A percentile compares a stretch with the other conserved stretches of the same genome.
Conservation (phyloP, 1,139 yeast genomes). For the Williopsis jadinii region DNA sequence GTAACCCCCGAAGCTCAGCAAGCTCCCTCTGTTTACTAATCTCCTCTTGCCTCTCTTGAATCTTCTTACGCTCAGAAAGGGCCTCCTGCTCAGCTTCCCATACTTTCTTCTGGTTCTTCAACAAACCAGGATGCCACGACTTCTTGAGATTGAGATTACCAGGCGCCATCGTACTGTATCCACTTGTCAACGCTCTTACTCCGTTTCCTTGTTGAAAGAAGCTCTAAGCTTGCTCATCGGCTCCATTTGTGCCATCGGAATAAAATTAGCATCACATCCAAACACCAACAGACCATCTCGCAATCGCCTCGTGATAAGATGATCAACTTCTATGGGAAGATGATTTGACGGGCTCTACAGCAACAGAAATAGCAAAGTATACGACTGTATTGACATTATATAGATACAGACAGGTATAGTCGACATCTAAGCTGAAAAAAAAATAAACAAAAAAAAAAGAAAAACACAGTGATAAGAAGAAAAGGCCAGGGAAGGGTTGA, state of each 20-base stretch:
- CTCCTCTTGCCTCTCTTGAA: slow-evolving; percentile 60
- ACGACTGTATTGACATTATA: too few species aligned
- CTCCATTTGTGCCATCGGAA: too few species aligned
- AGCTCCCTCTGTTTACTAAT: slow-evolving; percentile 58
- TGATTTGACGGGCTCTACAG: too few species aligned
- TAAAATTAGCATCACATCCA: too few species aligned
- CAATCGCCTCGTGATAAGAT: too few species aligned
- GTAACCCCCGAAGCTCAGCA: slow-evolving; percentile 48
- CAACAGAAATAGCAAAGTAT: too few species aligned
- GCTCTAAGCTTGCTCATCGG: too few species aligned
- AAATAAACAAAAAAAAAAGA: not conserved
- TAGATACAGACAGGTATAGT: not conserved
- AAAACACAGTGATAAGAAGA: not conserved
- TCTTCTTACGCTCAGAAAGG: slow-evolving; percentile 59
- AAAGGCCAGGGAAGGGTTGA: too few species aligned
- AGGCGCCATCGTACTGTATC: slow-evolving; percentile 38
- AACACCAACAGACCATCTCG: too few species aligned
- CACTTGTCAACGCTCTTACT: too few species aligned
- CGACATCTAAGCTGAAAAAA: not conserved
- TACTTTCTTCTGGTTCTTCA: slow-evolving; percentile 80
- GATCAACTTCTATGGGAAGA: too few species aligned
- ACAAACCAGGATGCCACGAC: slow-evolving; percentile 91
- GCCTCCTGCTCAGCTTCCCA: slow-evolving; percentile 82
- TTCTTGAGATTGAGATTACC: slow-evolving; percentile 85
- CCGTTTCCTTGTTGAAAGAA: too few species aligned